A percentile compares a stretch with the other conserved stretches of the same genome.
phyloP scores from a whole-genome alignment of 345 rosid species.

The Xanthoceras sorbifolium region DNA sequence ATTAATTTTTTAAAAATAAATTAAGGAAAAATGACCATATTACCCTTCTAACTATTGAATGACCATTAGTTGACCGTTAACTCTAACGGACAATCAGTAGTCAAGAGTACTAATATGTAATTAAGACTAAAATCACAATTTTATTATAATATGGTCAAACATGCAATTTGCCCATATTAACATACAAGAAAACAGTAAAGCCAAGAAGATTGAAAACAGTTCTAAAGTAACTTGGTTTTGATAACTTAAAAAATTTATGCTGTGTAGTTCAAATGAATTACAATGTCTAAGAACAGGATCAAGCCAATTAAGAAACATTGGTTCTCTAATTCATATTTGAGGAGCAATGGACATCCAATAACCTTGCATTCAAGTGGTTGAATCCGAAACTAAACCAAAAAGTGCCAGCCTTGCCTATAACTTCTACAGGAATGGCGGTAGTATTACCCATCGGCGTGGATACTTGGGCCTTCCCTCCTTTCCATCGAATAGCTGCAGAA shows the following conservation, averaged over 20 bases:
- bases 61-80: no score
- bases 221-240: background rate
- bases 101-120: no score
- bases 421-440: constrained; percentile 85
- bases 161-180: no score
- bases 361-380: background rate
- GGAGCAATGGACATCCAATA: constrained; percentile 9
- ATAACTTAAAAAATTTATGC: constrained; percentile 6
- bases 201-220: background rate
- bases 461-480: constrained; percentile 89
- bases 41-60: no score
- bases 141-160: no score
- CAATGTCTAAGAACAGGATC: constrained; percentile 14
- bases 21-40: no score
- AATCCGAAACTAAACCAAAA: background rate
- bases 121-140: no score
- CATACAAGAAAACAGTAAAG: background rate
- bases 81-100: no score
- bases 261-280: constrained; percentile 19
- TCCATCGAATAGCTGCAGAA: constrained; percentile 82
- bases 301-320: background rate
- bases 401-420: background rate
- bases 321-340: constrained; percentile 12
- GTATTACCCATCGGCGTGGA: constrained; percentile 91
- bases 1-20: no score